Conservation (phyloP, 1,284 basidiomycete genomes). For the Omphalotus olearius region DNA sequence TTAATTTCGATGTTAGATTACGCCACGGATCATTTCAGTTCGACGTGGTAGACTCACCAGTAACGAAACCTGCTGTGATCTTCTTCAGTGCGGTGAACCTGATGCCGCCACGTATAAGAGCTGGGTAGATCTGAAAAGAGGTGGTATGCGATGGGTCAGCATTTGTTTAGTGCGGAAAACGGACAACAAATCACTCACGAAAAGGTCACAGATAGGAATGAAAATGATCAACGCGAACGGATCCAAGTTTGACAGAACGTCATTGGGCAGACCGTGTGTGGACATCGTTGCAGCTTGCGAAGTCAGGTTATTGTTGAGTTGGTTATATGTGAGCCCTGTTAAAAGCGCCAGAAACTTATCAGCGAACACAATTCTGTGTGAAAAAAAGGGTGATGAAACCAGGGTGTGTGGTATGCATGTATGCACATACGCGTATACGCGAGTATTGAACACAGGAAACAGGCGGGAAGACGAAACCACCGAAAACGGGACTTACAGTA, state of each 20-base stretch:
- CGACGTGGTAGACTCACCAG: constrained; percentile 26
- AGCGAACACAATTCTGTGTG: too few relatives aligned
- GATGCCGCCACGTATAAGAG: constrained; percentile 56
- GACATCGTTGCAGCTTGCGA: constrained; percentile 75
- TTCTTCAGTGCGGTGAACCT: constrained; percentile 73
- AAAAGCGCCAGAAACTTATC: too few relatives aligned
- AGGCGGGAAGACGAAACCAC: neutral
- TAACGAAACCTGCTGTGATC: constrained; percentile 73
- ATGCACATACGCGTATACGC: too few relatives aligned
- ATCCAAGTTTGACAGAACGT: constrained; percentile 78
- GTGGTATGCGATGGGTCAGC: neutral
- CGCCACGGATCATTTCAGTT: neutral
- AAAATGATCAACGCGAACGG: constrained; percentile 73
- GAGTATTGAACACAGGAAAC: too few relatives aligned
- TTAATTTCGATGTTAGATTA: neutral
- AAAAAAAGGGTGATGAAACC: too few relatives aligned
- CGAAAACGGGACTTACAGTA: constrained; percentile 46
- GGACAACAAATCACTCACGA: neutral
- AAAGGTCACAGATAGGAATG: constrained; percentile 57
- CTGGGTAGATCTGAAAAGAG: constrained; percentile 65
- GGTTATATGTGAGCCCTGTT: constrained; percentile 70
- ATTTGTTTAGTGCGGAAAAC: too few relatives aligned
- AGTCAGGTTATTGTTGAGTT: constrained; percentile 76
- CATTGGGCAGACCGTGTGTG: constrained; percentile 75
- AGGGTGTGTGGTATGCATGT: too few relatives aligned